Evolutionary conservation across 140 eudicot genomes (phyloP).

Genomic region (Anethum foeniculum): DNA sequence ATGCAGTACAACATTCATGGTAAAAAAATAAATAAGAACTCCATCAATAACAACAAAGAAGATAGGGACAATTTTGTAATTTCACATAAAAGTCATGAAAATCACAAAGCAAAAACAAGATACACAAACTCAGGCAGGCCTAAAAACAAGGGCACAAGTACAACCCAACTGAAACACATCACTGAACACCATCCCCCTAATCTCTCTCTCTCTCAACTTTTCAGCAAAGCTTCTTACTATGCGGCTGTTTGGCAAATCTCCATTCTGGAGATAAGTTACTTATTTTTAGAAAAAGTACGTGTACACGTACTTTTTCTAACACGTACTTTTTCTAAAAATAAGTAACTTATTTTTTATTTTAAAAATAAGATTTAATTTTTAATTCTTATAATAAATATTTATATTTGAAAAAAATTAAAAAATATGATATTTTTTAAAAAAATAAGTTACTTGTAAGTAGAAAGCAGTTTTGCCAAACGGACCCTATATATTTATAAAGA

Average conservation of each 20-base stretch:
- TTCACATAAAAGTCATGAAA: not conserved
- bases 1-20: not conserved
- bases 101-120: slow-evolving; percentile 24
- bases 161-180: slow-evolving; percentile 47
- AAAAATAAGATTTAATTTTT: too few relatives aligned
- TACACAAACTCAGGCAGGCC: slow-evolving; percentile 25
- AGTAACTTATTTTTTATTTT: too few relatives aligned
- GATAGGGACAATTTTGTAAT: not conserved
- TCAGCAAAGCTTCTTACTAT: not conserved
- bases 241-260: too few relatives aligned
- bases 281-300: too few relatives aligned
- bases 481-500: not conserved
- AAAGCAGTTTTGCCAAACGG: too few relatives aligned
- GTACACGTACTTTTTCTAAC: too few relatives aligned
- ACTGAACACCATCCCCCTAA: slow-evolving; percentile 19
- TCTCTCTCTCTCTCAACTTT: slow-evolving; percentile 10
- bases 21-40: not conserved
- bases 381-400: too few relatives aligned
- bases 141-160: slow-evolving; percentile 38
- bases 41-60: not conserved
- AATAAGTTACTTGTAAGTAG: too few relatives aligned
- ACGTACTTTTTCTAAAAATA: too few relatives aligned
- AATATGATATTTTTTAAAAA: too few relatives aligned
- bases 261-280: too few relatives aligned
- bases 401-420: too few relatives aligned